A percentile compares a stretch with the other conserved stretches of the same genome.
These are phyloP conservation scores for Clitocybe nebularis DNA, from an alignment of 1,284 basidiomycete species.

Conservation along the genomic window DNA sequence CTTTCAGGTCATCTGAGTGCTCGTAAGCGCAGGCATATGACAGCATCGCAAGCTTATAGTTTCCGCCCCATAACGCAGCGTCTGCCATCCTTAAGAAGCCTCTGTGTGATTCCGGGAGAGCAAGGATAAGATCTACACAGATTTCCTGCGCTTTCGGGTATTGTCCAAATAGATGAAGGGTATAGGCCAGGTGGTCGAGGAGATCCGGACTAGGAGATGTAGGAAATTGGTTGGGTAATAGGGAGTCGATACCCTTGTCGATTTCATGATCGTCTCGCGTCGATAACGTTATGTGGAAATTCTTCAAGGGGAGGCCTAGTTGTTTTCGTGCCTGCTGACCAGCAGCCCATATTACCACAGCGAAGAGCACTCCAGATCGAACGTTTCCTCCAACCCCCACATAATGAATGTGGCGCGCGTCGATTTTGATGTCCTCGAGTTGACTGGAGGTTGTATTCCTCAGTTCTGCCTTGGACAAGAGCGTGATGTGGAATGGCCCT, in stretches of 20 bases:
- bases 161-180: conserved; percentile 35
- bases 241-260: conserved; percentile 43
- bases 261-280: conserved; percentile 37
- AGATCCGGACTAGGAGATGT: conserved; percentile 27
- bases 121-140: conserved; percentile 28
- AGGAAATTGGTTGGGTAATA: conserved; percentile 33
- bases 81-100: conserved; percentile 52
- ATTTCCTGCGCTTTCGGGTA: conserved; percentile 32
- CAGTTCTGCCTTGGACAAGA: conserved; percentile 29
- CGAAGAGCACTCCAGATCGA: conserved; percentile 35
- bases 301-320: conserved; percentile 43
- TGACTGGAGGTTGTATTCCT: conserved; percentile 13
- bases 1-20: conserved; percentile 32
- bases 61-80: conserved; percentile 29
- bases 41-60: conserved; percentile 51
- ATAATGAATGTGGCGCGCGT: conserved; percentile 27
- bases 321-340: conserved; percentile 47
- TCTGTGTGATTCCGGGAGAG: conserved; percentile 33
- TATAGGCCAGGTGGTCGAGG: conserved; percentile 48
- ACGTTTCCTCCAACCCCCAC: conserved; percentile 38
- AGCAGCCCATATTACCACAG: conserved; percentile 53
- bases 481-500: conserved; percentile 36
- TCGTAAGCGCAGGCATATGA: conserved; percentile 46
- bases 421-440: conserved; percentile 18
- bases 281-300: conserved; percentile 54